Evolutionary conservation across 129 eudicot genomes (phyloP), one percentile per base, ranked within the genome.

Genomic region (Arctium minus): DNA sequence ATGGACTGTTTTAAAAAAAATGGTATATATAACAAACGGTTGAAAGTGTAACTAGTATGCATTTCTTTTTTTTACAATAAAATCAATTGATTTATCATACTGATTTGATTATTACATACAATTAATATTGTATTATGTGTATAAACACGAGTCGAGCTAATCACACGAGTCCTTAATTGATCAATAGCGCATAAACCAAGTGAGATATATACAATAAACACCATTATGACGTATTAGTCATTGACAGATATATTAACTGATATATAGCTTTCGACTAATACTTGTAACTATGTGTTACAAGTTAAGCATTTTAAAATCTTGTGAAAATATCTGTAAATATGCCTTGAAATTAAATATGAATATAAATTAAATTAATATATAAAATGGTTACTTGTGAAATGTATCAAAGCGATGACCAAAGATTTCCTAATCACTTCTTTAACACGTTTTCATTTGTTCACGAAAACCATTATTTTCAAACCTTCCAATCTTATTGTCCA

Each of bases 311-410:
- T 33, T 15, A 71, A 36, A 71, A n/a, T 35, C 3, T 53, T 36
- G 8, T 56, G 73, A 81, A 81, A 81, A 73, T 81, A 73, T 81
- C 79, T 81, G n/a, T 2, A 74, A 62, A 77, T 22, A 22, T 22
- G 27, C 27, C 27, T 22, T 22, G 27, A 0, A 22, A 22, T 22
- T 56, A 78, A 29, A 40, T 29, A 15, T 46, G 30, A 79, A 15
- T 15, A 62, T 3, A 53, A 56, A 60, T 8, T 40, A 70, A 69
- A 31, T 31, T 30, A 12, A 76, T 8, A 32, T n/a, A 56, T 17
- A 17, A 17, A 70, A 44, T 84, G 79, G 70, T 84, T 78, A 73
- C 86, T 78, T 84, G 83, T 84, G 22, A 53, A 71, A 78, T 72
- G 74, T 33, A 78, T 53, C 38, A 72, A 56, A 78, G 39, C 37